These are phyloP conservation scores for Suillus discolor DNA, from an alignment of 768 basidiomycete genomes.

Conservation along the genomic window DNA sequence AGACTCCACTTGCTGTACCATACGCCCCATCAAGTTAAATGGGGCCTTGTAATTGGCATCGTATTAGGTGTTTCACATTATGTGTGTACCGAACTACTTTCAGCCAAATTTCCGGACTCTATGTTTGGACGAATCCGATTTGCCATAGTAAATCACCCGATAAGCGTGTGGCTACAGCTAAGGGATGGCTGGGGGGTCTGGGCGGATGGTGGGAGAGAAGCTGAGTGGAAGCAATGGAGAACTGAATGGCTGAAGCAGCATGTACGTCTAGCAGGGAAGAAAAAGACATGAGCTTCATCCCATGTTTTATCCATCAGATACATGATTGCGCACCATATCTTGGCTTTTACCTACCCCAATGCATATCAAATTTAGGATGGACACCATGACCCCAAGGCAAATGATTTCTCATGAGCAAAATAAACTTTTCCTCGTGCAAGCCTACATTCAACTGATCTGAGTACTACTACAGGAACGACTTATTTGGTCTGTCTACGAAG, in stretches of 20 bases:
- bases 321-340: not conserved
- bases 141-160: conserved; percentile 54
- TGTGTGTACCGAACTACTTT: conserved; percentile 57
- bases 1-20: conserved; percentile 80
- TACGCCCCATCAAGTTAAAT: conserved; percentile 67
- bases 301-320: not conserved
- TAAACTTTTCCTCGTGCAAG: not conserved
- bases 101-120: conserved; percentile 53
- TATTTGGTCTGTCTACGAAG: not conserved
- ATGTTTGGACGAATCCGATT: conserved; percentile 51
- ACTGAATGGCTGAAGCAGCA: conserved; percentile 51
- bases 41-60: conserved; percentile 72
- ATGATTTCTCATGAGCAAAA: not conserved
- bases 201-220: conserved; percentile 75
- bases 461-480: not conserved
- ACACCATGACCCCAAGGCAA: not conserved
- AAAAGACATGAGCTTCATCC: not conserved
- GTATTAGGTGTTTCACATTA: conserved; percentile 58
- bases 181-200: conserved; percentile 85
- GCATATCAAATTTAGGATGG: not conserved
- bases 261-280: conserved; percentile 22
- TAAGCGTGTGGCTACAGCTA: conserved; percentile 67
- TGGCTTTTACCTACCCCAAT: not conserved
- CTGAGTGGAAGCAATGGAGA: conserved; percentile 72
- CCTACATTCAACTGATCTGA: not conserved